Evolutionary conservation across 2,329 filamentous ascomycete genomes (phyloP).

Genomic region (Aspergillus quadricinctus): DNA sequence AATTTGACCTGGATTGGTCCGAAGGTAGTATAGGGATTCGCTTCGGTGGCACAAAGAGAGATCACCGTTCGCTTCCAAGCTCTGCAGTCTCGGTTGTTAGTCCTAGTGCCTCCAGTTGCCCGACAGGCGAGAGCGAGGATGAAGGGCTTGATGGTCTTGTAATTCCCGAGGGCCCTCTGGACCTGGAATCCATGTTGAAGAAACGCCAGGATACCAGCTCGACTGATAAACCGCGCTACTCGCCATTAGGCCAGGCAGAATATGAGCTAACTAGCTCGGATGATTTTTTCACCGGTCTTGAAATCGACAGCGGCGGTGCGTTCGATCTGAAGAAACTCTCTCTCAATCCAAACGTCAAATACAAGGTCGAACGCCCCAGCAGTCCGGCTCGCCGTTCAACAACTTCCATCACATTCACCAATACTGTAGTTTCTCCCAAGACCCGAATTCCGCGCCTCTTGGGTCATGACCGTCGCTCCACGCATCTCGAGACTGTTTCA

Average conservation of each 20-base stretch:
- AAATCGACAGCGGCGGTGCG: slow-evolving; percentile 77
- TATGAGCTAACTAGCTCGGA: slow-evolving; percentile 46
- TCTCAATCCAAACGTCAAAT: slow-evolving; percentile 84
- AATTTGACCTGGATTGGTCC: slow-evolving; percentile 79
- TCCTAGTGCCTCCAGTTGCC: slow-evolving; percentile 85
- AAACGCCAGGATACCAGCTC: slow-evolving; percentile 56
- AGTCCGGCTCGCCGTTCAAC: slow-evolving; percentile 69
- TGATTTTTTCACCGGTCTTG: slow-evolving; percentile 81
- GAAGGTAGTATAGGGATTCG: slow-evolving; percentile 90
- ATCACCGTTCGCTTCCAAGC: slow-evolving; percentile 73
- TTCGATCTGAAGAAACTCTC: slow-evolving; percentile 78
- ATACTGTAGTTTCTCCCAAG: slow-evolving; percentile 55
- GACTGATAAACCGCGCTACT: slow-evolving; percentile 25
- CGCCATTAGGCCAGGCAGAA: slow-evolving; percentile 18
- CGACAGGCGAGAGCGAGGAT: slow-evolving; percentile 89
- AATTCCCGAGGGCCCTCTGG: slow-evolving; percentile 75
- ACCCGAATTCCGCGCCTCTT: slow-evolving; percentile 79
- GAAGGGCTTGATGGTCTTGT: slow-evolving; percentile 88
- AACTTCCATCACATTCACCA: slow-evolving; percentile 87
- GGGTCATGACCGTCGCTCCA: slow-evolving; percentile 66
- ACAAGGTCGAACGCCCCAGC: slow-evolving; percentile 66
- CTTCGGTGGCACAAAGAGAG: slow-evolving; percentile 79
- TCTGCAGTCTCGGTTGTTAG: slow-evolving; percentile 86
- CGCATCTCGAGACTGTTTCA: slow-evolving; percentile 80
- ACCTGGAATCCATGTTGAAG: slow-evolving; percentile 74